Evolutionary conservation across 2,329 filamentous ascomycete genomes (phyloP).

Genomic region (Scedosporium dehoogii): DNA sequence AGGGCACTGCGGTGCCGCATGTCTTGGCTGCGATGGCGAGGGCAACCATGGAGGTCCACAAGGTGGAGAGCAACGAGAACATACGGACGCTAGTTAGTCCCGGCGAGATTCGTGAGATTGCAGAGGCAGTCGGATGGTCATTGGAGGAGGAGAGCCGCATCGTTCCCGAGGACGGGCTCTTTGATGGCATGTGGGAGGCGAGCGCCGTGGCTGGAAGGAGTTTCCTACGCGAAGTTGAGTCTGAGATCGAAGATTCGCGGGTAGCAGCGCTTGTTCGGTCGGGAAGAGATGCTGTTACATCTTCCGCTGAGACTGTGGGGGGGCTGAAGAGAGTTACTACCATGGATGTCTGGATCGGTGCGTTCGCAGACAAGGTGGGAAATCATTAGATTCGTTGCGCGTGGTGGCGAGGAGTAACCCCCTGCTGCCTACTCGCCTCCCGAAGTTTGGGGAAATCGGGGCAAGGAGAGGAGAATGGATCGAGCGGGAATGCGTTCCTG

Average conservation of each 20-base stretch:
- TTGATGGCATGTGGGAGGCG: constrained; percentile 38
- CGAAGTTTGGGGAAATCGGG: too few relatives aligned
- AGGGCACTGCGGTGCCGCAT: constrained; percentile 32
- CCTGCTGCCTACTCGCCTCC: too few relatives aligned
- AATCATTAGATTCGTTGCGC: too few relatives aligned
- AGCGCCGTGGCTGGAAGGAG: constrained; percentile 13
- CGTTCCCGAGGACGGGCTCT: constrained; percentile 24
- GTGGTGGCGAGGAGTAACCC: too few relatives aligned
- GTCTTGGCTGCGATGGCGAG: constrained; percentile 39
- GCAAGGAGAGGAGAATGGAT: too few relatives aligned
- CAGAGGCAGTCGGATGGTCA: constrained; percentile 24
- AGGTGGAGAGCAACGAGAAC: constrained; percentile 29
- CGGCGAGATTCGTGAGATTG: constrained; percentile 25
- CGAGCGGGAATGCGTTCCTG: too few relatives aligned
- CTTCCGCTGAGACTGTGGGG: not conserved
- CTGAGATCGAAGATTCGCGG: constrained; percentile 17
- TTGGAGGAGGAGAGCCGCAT: constrained; percentile 25
- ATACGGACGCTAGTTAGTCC: constrained; percentile 36
- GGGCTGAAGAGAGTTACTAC: not conserved
- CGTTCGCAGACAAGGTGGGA: too few relatives aligned
- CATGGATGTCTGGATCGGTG: constrained; percentile 2
- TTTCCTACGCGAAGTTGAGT: constrained; percentile 19
- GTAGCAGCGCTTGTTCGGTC: not conserved
- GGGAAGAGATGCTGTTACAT: not conserved
- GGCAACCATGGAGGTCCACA: constrained; percentile 31